Percentiles rank a stretch among this genome's conserved stretches.
Evolutionary conservation across 2,329 filamentous ascomycete genomes (phyloP).

Genomic region (Xylaria arbuscula): DNA sequence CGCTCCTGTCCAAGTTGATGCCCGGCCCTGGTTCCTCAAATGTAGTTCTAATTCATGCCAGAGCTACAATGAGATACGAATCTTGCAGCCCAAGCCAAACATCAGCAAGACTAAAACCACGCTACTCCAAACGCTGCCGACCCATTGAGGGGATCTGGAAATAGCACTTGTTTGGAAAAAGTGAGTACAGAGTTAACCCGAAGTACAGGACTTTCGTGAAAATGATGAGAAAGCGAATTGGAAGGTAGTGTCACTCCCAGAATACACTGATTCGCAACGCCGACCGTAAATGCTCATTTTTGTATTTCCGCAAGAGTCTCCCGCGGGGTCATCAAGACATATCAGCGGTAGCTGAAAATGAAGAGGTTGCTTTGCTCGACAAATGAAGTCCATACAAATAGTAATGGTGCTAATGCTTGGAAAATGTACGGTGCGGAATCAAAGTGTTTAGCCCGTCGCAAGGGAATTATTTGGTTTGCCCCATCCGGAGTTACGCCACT

Average conservation of each 20-base stretch:
- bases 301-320: conserved; percentile 45
- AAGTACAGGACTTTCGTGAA: conserved; percentile 30
- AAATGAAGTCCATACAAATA: conserved; percentile 39
- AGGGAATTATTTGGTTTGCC: conserved; percentile 63
- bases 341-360: conserved; percentile 34
- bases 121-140: conserved; percentile 49
- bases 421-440: conserved; percentile 42
- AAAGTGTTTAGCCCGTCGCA: conserved; percentile 54
- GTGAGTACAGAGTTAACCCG: conserved; percentile 24
- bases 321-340: conserved; percentile 46
- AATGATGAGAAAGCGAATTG: conserved; percentile 39
- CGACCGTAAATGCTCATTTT: conserved; percentile 50
- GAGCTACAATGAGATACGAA: conserved; percentile 16
- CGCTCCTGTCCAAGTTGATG: not conserved
- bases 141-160: conserved; percentile 37
- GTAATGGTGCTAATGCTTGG: conserved; percentile 39
- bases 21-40: not conserved
- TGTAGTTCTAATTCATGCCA: conserved; percentile 13
- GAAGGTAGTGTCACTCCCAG: conserved; percentile 27
- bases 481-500: conserved; percentile 70
- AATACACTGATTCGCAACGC: conserved; percentile 47
- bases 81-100: conserved; percentile 40
- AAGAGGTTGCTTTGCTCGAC: conserved; percentile 37
- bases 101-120: conserved; percentile 42
- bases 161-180: conserved; percentile 40